A percentile compares a stretch with the other conserved stretches of the same genome.
phyloP scores from a whole-genome alignment of 2,329 filamentous ascomycete genomes.

The Botryotinia calthae region DNA sequence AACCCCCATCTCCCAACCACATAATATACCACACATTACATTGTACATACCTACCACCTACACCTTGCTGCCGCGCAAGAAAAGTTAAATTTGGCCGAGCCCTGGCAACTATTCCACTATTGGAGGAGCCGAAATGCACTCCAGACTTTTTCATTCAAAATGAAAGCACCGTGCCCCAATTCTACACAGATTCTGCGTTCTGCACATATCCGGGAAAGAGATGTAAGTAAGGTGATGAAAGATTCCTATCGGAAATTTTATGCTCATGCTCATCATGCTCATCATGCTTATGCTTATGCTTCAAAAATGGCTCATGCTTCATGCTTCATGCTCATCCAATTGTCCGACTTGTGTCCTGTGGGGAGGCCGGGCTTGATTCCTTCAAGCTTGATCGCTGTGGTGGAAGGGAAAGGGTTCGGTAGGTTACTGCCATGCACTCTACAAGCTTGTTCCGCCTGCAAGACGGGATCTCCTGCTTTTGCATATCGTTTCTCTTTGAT shows the following conservation, averaged over 20 bases:
- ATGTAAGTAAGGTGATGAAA: background rate
- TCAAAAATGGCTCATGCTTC: background rate
- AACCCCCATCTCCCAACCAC: background rate
- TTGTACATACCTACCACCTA: background rate
- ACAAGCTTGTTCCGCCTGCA: conserved; percentile 14
- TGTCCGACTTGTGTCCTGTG: conserved; percentile 18
- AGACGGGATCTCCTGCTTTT: conserved; percentile 22
- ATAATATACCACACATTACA: background rate
- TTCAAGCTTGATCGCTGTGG: conserved; percentile 17
- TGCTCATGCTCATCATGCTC: background rate
- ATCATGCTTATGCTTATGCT: background rate
- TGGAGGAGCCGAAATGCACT: conserved; percentile 1
- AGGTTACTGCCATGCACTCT: conserved; percentile 16
- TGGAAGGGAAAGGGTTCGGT: background rate
- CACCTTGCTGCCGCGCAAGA: background rate
- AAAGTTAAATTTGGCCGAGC: background rate
- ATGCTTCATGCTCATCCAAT: conserved; percentile 8
- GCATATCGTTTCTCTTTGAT: conserved; percentile 17
- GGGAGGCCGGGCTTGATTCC: conserved; percentile 4
- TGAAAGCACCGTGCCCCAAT: background rate
- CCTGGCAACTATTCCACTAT: background rate
- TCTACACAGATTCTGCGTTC: background rate
- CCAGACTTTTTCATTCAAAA: conserved; percentile 5
- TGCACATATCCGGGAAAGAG: background rate
- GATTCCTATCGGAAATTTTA: background rate